Conservation (phyloP, 257 asterid species). For the Przewalskia tangutica region DNA sequence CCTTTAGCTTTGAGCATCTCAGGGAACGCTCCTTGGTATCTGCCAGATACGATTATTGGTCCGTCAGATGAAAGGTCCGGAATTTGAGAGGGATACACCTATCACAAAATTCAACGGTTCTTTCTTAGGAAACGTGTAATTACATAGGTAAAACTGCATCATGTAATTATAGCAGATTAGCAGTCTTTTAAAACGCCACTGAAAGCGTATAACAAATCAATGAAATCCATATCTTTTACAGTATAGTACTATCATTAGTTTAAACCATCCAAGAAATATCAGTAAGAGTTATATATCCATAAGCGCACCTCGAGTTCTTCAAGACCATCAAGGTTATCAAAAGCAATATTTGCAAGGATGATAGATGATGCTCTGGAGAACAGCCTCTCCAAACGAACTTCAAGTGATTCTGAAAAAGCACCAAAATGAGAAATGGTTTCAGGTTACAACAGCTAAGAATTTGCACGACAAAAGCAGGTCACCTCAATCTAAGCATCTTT, state of each 20-base stretch:
- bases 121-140: constrained; percentile 6
- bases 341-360: constrained; percentile 54
- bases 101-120: constrained; percentile 13
- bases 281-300: neutral
- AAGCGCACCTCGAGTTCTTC: constrained; percentile 64
- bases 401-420: constrained; percentile 57
- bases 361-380: constrained; percentile 64
- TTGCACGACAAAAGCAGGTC: neutral
- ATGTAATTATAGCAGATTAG: neutral
- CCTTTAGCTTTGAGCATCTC: constrained; percentile 49
- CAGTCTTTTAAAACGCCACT: neutral
- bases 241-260: neutral
- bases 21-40: constrained; percentile 78
- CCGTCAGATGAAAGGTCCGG: constrained; percentile 78
- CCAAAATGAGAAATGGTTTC: constrained; percentile 6
- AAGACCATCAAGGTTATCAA: constrained; percentile 50
- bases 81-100: constrained; percentile 78
- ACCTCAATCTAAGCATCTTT: neutral
- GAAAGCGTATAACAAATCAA: neutral
- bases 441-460: neutral
- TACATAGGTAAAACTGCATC: neutral
- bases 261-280: neutral
- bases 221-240: neutral
- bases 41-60: constrained; percentile 73
- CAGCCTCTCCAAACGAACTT: constrained; percentile 49